These are phyloP conservation scores for Camptophora hylomeconis DNA, from an alignment of 2,329 filamentous ascomycete genomes.

Conservation along the genomic window DNA sequence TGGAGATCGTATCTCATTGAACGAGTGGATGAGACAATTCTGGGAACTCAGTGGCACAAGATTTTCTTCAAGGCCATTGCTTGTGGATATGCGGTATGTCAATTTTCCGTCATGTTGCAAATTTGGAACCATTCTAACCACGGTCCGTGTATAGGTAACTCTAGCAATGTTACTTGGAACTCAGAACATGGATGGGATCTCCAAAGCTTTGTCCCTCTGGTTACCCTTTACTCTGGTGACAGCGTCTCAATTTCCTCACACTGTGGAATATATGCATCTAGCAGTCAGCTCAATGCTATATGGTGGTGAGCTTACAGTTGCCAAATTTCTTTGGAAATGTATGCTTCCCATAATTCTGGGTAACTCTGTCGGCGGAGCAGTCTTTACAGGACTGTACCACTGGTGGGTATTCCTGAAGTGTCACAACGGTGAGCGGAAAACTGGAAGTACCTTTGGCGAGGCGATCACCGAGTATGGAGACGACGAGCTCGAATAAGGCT, in stretches of 20 bases:
- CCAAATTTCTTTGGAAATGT: not conserved
- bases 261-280: conserved; percentile 21
- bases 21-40: conserved; percentile 10
- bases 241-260: conserved; percentile 18
- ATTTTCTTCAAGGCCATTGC: conserved; percentile 18
- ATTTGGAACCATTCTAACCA: too few species aligned
- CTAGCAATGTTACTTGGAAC: conserved; percentile 20
- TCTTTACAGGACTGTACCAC: not conserved
- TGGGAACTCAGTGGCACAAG: conserved; percentile 16
- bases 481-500: too few species aligned
- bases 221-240: conserved; percentile 13
- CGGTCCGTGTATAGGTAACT: conserved; percentile 19
- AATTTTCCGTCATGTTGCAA: too few species aligned
- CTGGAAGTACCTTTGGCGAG: too few species aligned
- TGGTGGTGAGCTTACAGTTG: conserved; percentile 11
- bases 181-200: conserved; percentile 20
- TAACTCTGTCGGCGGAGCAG: not conserved
- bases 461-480: too few species aligned
- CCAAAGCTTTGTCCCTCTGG: conserved; percentile 16
- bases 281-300: conserved; percentile 16
- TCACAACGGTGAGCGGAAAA: not conserved
- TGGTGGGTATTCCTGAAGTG: not conserved
- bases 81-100: too few species aligned
- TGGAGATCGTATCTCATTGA: not conserved
- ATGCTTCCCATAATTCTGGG: not conserved